phyloP scores from a whole-genome alignment of 2,329 filamentous ascomycete genomes.

The Penicillium sp. region DNA sequence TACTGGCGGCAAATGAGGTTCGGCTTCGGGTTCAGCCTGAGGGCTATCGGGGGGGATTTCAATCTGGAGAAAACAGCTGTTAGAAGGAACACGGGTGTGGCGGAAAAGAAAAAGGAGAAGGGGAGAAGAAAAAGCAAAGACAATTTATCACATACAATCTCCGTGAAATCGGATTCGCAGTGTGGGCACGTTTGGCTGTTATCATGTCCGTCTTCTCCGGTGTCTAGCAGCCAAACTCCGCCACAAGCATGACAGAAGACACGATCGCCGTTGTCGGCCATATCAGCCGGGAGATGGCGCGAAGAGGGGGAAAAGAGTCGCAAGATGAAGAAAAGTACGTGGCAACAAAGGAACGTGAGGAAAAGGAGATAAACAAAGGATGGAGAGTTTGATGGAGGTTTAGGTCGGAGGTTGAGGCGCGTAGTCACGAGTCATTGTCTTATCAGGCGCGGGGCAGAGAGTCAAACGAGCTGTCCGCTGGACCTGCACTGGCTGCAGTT shows the following conservation, averaged over 20 bases:
- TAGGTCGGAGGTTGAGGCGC: slow-evolving; percentile 19
- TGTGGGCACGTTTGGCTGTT: slow-evolving; percentile 73
- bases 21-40: slow-evolving; percentile 32
- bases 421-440: slow-evolving; percentile 34
- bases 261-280: slow-evolving; percentile 62
- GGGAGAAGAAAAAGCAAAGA: not conserved
- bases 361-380: slow-evolving; percentile 5
- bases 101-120: not conserved
- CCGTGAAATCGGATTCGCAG: slow-evolving; percentile 80
- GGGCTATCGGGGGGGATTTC: slow-evolving; percentile 42
- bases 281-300: slow-evolving; percentile 23
- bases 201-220: slow-evolving; percentile 43
- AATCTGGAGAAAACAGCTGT: slow-evolving; percentile 32
- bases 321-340: slow-evolving; percentile 2
- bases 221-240: slow-evolving; percentile 78
- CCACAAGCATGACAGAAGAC: slow-evolving; percentile 85
- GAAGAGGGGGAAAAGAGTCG: not conserved
- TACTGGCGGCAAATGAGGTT: slow-evolving; percentile 26
- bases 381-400: slow-evolving; percentile 14
- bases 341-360: not conserved
- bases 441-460: slow-evolving; percentile 27
- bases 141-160: slow-evolving; percentile 71
- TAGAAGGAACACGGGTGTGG: not conserved
- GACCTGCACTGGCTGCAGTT: not conserved
- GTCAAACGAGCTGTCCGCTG: not conserved